Evolutionary conservation across 176 grass and related monocot genomes (phyloP), one percentile per base, ranked within the genome.

Genomic region (Juncus effusus): DNA sequence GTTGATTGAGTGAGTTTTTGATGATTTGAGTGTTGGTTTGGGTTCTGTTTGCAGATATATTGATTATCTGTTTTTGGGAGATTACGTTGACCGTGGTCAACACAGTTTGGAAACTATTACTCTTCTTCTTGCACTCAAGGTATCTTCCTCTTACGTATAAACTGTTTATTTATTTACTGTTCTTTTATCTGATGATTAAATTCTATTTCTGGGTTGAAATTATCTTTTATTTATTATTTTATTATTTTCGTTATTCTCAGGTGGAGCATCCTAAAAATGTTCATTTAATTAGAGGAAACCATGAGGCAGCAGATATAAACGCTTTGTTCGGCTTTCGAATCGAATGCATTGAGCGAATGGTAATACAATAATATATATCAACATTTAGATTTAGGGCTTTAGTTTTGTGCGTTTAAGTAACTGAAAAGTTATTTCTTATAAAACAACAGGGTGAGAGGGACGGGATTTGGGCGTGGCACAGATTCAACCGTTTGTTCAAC

Each of bases 261-360:
- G 88, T 99, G 78, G 94, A 99, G 51, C 84, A 90, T 93, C 80
- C 94, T 61, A 78, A 93, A 4, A 99, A 93, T 45, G 80, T 99
- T n/a, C 94, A 99, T 87, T 85, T 99, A 77, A 99, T 99, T 81
- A 85, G 94, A 52, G 94, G 94, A 37, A 99, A 99, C 80, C 94
- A 99, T 56, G 94, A 99, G 81, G 94, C 94, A 19, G 85, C 94
- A 78, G 94, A 99, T 85, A 99, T 99, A 68, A 99, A 99, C 84
- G 94, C 94, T 67, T 54, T 99, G 13, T 99, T 99, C 84, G 94
- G 94, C 40, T 99, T 99, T 67, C 75, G 94, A 55, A 93, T 93
- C 75, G 94, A 99, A 68, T 99, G 94, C 78, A 99, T 99, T 61
- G 94, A 99, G 61, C 76, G 94, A 81, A 99, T 99, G 88, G 94